These are phyloP conservation scores for Eucalyptus cladocalyx DNA, from an alignment of 345 rosid species.

Conservation along the genomic window DNA sequence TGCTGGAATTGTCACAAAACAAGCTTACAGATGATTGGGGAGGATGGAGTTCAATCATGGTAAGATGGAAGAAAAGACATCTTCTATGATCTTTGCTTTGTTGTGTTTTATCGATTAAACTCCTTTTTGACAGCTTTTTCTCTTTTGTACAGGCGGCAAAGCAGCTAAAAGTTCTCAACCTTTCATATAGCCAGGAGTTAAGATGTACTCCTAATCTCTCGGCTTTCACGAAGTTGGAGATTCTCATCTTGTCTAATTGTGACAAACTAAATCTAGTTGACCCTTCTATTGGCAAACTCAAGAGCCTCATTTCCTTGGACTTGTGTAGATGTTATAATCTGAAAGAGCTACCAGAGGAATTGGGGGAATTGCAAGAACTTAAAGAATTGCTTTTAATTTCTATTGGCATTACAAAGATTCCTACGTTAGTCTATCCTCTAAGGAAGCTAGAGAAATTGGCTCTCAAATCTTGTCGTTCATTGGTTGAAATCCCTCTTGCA, in stretches of 20 bases:
- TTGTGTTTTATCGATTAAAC: too few relatives aligned
- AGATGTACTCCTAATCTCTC: neutral
- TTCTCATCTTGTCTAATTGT: neutral
- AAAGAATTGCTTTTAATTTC: too few relatives aligned
- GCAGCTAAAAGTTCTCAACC: neutral
- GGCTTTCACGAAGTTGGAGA: neutral
- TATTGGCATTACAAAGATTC: too few relatives aligned
- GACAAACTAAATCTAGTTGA: fast-evolving
- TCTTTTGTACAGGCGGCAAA: neutral
- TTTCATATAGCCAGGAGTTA: fast-evolving
- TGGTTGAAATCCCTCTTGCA: too few relatives aligned
- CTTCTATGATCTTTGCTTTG: neutral
- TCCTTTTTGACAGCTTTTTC: neutral
- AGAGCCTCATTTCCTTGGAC: too few relatives aligned
- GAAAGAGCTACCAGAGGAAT: too few relatives aligned
- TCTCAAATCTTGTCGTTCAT: too few relatives aligned
- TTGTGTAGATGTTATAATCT: too few relatives aligned
- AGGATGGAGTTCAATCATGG: neutral
- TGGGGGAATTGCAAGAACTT: too few relatives aligned
- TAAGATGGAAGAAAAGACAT: neutral
- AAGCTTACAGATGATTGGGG: neutral
- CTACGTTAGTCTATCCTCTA: too few relatives aligned
- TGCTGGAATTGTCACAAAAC: neutral
- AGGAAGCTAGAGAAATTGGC: too few relatives aligned
- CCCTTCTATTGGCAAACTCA: neutral